These are phyloP conservation scores for Globisporangium splendens DNA, from an alignment of 352 stramenopile genomes.

Conservation along the genomic window DNA sequence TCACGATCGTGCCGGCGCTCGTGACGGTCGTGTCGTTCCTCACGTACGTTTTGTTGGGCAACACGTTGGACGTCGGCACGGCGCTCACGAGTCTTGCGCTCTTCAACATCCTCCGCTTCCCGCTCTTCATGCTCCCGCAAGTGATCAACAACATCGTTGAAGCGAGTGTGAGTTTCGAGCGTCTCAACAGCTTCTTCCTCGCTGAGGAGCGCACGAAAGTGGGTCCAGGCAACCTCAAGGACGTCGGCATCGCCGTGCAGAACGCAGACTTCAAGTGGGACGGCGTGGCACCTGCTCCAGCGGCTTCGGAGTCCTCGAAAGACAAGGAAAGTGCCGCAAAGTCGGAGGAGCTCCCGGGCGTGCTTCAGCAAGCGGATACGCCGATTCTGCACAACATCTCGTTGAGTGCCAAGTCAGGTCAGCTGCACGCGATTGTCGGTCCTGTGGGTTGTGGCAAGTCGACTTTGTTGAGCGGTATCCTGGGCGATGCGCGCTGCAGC, in stretches of 20 bases:
- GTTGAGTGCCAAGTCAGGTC: conserved; percentile 61
- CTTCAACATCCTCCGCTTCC: conserved; percentile 96
- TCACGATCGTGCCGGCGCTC: conserved; percentile 87
- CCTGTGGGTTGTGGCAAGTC: conserved; percentile 67
- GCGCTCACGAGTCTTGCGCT: conserved; percentile 92
- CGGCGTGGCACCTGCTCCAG: conserved; percentile 20
- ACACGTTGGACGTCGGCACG: conserved; percentile 89
- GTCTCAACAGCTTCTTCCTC: conserved; percentile 64
- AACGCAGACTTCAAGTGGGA: conserved; percentile 72
- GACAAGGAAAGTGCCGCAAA: conserved; percentile 28
- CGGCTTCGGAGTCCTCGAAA: conserved; percentile 22
- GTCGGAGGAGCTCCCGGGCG: conserved; percentile 21
- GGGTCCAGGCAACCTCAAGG: conserved; percentile 71
- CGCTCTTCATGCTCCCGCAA: conserved; percentile 94
- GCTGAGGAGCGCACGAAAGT: conserved; percentile 72
- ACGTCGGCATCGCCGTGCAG: conserved; percentile 45
- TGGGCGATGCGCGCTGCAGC: conserved; percentile 55
- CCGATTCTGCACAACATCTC: conserved; percentile 53
- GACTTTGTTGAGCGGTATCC: conserved; percentile 58
- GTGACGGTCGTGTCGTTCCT: conserved; percentile 91
- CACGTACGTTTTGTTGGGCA: conserved; percentile 69
- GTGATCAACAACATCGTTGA: conserved; percentile 95
- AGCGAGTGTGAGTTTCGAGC: conserved; percentile 64
- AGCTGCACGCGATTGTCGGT: conserved; percentile 62
- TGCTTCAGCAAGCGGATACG: conserved; percentile 8